Percentiles rank a stretch among this genome's conserved stretches.
phyloP scores from a whole-genome alignment of 257 asterid species.

The Anisodus acutangulus region DNA sequence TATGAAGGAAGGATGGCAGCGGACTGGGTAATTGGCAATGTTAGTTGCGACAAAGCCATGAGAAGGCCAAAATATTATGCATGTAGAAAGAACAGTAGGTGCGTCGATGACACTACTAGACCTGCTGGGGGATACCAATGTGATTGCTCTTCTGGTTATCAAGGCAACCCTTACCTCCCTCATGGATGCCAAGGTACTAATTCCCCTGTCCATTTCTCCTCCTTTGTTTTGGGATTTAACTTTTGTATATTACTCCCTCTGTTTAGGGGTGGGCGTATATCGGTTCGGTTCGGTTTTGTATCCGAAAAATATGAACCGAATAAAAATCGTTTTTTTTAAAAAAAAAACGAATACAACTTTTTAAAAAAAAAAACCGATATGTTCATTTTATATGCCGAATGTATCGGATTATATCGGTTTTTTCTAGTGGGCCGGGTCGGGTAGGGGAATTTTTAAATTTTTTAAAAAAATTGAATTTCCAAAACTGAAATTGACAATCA shows the following conservation, averaged over 20 bases:
- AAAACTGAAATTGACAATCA: too few species aligned
- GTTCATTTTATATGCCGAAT: too few species aligned
- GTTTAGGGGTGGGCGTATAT: too few species aligned
- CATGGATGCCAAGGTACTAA: slow-evolving; percentile 48
- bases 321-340: too few species aligned
- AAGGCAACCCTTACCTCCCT: slow-evolving; percentile 48
- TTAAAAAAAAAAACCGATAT: too few species aligned
- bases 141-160: slow-evolving; percentile 37
- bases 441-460: too few species aligned
- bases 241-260: background rate
- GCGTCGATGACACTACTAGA: slow-evolving; percentile 27
- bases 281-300: too few species aligned
- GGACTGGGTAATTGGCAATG: slow-evolving; percentile 41
- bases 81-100: slow-evolving; percentile 30
- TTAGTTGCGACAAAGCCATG: slow-evolving; percentile 28
- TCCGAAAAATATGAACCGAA: too few species aligned
- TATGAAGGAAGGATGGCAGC: background rate
- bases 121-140: slow-evolving; percentile 35
- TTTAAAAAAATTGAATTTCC: too few species aligned
- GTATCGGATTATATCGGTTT: too few species aligned
- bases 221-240: background rate
- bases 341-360: too few species aligned
- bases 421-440: too few species aligned
- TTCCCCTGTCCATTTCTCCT: background rate
- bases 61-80: background rate